phyloP scores from a whole-genome alignment of 108 stramenopile genomes.

The Pseudonitzschia pungens region DNA sequence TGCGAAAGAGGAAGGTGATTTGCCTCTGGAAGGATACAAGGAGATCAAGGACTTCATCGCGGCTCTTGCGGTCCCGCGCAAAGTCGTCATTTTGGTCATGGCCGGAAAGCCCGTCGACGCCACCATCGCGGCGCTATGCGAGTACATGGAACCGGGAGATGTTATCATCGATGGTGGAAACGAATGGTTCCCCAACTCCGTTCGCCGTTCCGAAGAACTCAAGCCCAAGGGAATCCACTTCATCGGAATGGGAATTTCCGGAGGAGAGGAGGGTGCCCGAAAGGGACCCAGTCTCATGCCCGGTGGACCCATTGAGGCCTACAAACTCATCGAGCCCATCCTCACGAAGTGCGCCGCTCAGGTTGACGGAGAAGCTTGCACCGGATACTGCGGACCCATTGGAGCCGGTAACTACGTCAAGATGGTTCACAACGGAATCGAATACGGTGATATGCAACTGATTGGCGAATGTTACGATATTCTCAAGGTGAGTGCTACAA shows the following conservation, averaged over 20 bases:
- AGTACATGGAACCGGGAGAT: conserved; percentile 91
- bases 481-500: conserved; percentile 55
- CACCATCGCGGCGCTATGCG: conserved; percentile 79
- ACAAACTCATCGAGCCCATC: conserved; percentile 92
- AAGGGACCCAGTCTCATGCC: conserved; percentile 98
- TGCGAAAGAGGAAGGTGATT: conserved; percentile 91
- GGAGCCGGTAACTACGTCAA: conserved; percentile 97
- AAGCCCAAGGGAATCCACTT: conserved; percentile 88
- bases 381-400: conserved; percentile 92
- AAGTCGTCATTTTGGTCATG: conserved; percentile 93
- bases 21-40: conserved; percentile 83
- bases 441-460: conserved; percentile 99
- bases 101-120: conserved; percentile 96
- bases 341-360: conserved; percentile 93
- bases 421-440: conserved; percentile 99
- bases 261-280: conserved; percentile 98
- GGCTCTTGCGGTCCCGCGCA: conserved; percentile 86
- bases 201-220: conserved; percentile 88
- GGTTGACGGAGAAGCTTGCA: conserved; percentile 89
- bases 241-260: conserved; percentile 98
- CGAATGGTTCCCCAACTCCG: conserved; percentile 98
- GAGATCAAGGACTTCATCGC: conserved; percentile 73
- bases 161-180: conserved; percentile 98
- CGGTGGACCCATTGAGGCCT: conserved; percentile 95
- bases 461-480: conserved; percentile 98